Percentiles rank a stretch among this genome's conserved stretches.
Conservation (phyloP, 1,284 basidiomycete genomes). For the Marasmius sp. region DNA sequence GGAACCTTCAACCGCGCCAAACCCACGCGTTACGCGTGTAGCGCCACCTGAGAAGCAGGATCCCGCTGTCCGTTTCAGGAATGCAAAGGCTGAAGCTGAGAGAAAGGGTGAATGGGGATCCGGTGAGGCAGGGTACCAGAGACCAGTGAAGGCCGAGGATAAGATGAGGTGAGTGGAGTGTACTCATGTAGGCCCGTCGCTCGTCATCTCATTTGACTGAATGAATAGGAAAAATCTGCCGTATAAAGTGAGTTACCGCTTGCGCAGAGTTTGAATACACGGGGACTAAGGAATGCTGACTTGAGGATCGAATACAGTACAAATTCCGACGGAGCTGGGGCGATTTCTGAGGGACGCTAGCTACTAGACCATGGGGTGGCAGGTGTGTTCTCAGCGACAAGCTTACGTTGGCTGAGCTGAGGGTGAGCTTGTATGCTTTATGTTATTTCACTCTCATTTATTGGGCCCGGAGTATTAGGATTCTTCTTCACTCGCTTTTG, state of each 20-base stretch:
- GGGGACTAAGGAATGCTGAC: constrained; percentile 38
- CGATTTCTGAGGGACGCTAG: constrained; percentile 56
- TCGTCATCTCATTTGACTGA: neutral
- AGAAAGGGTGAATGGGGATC: constrained; percentile 68
- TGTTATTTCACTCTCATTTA: too few species aligned
- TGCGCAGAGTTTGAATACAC: constrained; percentile 3
- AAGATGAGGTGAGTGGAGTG: constrained; percentile 57
- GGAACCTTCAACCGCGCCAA: constrained; percentile 25
- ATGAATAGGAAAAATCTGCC: constrained; percentile 67
- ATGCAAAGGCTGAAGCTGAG: constrained; percentile 49
- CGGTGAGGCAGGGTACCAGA: constrained; percentile 72
- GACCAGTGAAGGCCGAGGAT: constrained; percentile 68
- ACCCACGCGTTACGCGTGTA: constrained; percentile 56
- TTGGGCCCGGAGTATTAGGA: too few species aligned
- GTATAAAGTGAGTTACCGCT: constrained; percentile 71
- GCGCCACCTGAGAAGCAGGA: constrained; percentile 66
- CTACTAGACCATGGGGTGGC: too few species aligned
- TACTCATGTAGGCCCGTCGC: neutral
- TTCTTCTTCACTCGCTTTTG: too few species aligned
- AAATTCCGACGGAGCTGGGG: constrained; percentile 85
- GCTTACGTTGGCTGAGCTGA: too few species aligned
- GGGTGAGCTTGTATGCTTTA: too few species aligned
- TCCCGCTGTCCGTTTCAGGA: constrained; percentile 58
- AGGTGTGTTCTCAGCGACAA: too few species aligned
- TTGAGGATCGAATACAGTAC: constrained; percentile 70